Base-by-base conservation (phyloP, 768 basidiomycete species). In the Tylopilus vinaceipallidus region DNA sequence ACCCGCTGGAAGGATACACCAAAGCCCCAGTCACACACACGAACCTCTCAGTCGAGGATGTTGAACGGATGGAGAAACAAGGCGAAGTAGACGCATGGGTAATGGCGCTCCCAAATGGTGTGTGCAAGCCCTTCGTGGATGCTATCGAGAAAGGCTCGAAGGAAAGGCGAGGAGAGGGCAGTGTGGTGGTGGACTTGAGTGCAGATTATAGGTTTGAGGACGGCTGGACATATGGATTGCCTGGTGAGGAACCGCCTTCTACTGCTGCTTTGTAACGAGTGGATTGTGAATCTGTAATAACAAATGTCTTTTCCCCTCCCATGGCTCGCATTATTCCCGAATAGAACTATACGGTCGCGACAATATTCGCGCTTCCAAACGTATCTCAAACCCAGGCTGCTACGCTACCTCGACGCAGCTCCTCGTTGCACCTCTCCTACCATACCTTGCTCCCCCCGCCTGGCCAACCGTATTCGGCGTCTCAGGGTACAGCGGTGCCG, bases 71-170 rank as follows among this genome's bases (percentile, higher is more conserved):
- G 86, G 97, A 98, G 71, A 84, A 85, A 70, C 74, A 82, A 42
- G 86, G 88, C 9, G 88, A 88, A 62, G 92, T 99, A 16, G 95
- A 99, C 64, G 95, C 93, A 9, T 99, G 97, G 95, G 83, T 98
- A 45, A 95, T 98, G 90, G 97, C 97, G 3, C 79, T 99, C 41
- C 97, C 97, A n/a, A 99, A 98, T 58, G 97, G 97, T 17, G 81
- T 92, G 20, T 88, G 90, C 73, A 94, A 95, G 70, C 95, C 95
- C 1, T 99, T 95, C 65, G 93, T 99, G 29, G 93, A 95, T 61
- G 95, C 95, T 14, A 73, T 99, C 41, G 93, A 97, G 61, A 78
- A 81, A 32, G 91, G 86, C 6, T 75, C 85, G 13, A 71, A 73
- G 53, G 79, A 76, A 60, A 81, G 83, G 54, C 71, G 68, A 45